A percentile compares a stretch with the other conserved stretches of the same genome.
Evolutionary conservation across 768 basidiomycete species (phyloP).

Genomic region (Tylopilus rubrobrunneus): DNA sequence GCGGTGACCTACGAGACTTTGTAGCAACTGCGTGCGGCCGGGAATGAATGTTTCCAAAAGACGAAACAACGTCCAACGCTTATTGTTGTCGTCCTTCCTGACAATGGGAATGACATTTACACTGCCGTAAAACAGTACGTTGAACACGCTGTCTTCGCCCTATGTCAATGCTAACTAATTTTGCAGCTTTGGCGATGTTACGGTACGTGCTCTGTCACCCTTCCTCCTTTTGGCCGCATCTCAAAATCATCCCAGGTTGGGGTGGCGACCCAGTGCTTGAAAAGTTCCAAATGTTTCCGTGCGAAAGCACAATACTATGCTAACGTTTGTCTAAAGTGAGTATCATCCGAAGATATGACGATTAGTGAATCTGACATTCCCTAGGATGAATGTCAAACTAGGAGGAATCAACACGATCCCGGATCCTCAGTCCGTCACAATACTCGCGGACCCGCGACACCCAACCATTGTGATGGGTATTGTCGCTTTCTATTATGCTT

Average conservation of each 20-base stretch:
- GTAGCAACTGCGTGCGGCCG: conserved; percentile 50
- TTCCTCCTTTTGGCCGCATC: neutral
- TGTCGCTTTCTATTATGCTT: neutral
- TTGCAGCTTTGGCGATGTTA: conserved; percentile 68
- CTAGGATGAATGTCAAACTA: conserved; percentile 78
- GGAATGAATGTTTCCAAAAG: conserved; percentile 41
- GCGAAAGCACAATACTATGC: conserved; percentile 79
- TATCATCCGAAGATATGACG: neutral
- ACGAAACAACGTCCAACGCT: conserved; percentile 47
- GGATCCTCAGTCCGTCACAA: conserved; percentile 59
- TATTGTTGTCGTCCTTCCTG: conserved; percentile 67
- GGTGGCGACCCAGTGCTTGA: conserved; percentile 77
- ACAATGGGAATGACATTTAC: conserved; percentile 73
- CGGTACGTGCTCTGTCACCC: conserved; percentile 30
- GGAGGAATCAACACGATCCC: conserved; percentile 82
- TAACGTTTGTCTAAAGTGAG: conserved; percentile 76
- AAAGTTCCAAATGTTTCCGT: conserved; percentile 56
- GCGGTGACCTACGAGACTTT: neutral
- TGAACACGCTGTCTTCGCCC: neutral
- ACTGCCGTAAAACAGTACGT: conserved; percentile 75
- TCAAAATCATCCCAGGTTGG: conserved; percentile 45
- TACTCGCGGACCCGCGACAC: conserved; percentile 63
- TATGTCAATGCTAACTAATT: neutral
- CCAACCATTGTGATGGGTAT: conserved; percentile 80
- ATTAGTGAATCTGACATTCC: neutral